These are phyloP conservation scores for Pyrenula massariospora DNA, from an alignment of 495 filamentous ascomycete genomes.

Conservation along the genomic window DNA sequence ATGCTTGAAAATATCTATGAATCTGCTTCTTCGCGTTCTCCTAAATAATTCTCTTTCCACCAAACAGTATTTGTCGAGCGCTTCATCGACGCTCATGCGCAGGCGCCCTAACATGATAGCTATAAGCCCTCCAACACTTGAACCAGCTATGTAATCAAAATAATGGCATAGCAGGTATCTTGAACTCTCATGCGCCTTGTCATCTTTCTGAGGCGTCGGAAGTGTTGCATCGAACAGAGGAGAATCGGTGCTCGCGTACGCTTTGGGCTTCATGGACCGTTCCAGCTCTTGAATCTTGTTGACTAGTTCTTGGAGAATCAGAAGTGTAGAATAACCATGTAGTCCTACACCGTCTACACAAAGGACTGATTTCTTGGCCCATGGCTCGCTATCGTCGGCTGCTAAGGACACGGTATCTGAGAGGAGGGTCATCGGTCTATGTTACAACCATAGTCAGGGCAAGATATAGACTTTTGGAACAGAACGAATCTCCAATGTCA, in stretches of 20 bases:
- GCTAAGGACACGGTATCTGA: neutral
- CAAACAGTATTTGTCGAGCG: slow-evolving; percentile 1
- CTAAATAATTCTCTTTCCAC: neutral
- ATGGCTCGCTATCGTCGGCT: slow-evolving; percentile 1
- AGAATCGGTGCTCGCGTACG: neutral
- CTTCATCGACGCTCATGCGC: slow-evolving; percentile 8
- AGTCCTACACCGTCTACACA: slow-evolving; percentile 7
- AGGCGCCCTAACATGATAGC: slow-evolving; percentile 11
- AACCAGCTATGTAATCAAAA: slow-evolving; percentile 6
- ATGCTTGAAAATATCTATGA: neutral
- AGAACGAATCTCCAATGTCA: too few species aligned
- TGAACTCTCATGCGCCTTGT: neutral
- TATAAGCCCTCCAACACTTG: slow-evolving; percentile 7
- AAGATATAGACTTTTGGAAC: too few species aligned
- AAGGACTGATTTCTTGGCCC: slow-evolving; percentile 4
- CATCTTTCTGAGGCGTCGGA: neutral
- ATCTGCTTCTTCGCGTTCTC: neutral
- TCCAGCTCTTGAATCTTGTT: neutral
- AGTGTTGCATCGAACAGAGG: neutral
- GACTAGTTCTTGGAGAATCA: slow-evolving; percentile 4
- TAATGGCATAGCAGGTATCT: slow-evolving; percentile 8
- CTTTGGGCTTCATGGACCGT: neutral
- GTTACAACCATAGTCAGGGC: too few species aligned
- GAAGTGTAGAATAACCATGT: slow-evolving; percentile 1
- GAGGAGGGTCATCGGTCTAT: too few species aligned